Evolutionary conservation across 495 filamentous ascomycete species (phyloP), one percentile per base, ranked within the genome.

Genomic region (Umbilicaria muhlenbergii): DNA sequence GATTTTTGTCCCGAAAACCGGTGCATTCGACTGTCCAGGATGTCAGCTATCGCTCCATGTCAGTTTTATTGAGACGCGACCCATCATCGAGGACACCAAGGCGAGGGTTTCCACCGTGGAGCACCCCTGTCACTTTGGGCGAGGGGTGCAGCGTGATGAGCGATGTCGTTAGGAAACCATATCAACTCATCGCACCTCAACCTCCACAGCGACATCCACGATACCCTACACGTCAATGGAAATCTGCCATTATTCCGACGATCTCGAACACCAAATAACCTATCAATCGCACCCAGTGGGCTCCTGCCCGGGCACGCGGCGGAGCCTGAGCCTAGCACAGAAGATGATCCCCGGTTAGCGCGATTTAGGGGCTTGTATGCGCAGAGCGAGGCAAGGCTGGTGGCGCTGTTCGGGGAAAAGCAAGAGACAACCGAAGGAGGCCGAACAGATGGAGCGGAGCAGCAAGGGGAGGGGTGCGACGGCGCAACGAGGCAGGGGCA

Each of bases 261-360:
- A 40, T 60, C 69, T 37, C 53, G 60, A 47, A 69, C 71, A 35
- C 70, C 68, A 39, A 66, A 65, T 57, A 63, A 65, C 61, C 64
- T 61, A 34, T 68, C 67, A 41, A 57, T 64, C 57, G 66, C 65
- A 45, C 60, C 64, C 48, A 68, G 71, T 47, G 65, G 62, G 17
- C 57, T 58, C 49, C 63, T 63, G 51, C 59, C 64, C 43, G 62
- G 58, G 44, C 66, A 56, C 58, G 59, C 66, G 58, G 60, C 67
- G 59, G 58, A 73, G 44, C 63, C 60, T 41, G 70, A 74, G 58
- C 58, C 62, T 41, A 60, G 60, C 43, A 59, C 53, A 48, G 80
- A 83, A 43, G 80, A 85, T 45, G 79, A 85, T 57, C 70, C 74
- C 44, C 68, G 70, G 56, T 62, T 75, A 47, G 69, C 70, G 35